phyloP scores from a whole-genome alignment of 805 yeast species.

The Komagataella mondaviorum region DNA sequence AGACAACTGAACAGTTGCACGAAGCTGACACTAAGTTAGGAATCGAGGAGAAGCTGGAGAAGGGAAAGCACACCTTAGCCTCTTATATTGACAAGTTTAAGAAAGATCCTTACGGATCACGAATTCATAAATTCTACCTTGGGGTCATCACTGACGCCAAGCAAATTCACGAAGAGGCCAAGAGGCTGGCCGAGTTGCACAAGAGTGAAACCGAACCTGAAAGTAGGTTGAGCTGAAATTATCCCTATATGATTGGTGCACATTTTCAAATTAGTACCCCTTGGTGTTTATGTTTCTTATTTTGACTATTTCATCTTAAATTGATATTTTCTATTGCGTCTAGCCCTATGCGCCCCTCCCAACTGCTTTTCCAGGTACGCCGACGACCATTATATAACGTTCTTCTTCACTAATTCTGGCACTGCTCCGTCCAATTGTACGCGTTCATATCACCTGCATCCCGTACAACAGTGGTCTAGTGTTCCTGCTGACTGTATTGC shows the following conservation, averaged over 20 bases:
- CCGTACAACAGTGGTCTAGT: background rate
- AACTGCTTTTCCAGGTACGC: background rate
- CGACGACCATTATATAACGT: background rate
- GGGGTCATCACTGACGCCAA: slow-evolving; percentile 39
- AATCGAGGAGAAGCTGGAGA: slow-evolving; percentile 23
- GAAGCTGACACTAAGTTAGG: slow-evolving; percentile 26
- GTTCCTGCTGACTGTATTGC: background rate
- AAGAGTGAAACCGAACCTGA: slow-evolving; percentile 22
- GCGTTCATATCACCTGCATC: background rate
- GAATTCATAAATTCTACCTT: slow-evolving; percentile 47
- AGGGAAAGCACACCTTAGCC: slow-evolving; percentile 22
- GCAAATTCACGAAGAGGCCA: slow-evolving; percentile 65
- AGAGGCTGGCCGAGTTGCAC: slow-evolving; percentile 44
- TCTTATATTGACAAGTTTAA: slow-evolving; percentile 34
- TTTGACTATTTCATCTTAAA: background rate
- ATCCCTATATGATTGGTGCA: background rate
- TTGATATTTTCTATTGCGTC: background rate
- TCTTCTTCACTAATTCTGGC: too few relatives aligned
- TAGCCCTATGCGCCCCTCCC: background rate
- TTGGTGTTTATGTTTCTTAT: background rate
- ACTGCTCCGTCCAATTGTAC: too few relatives aligned
- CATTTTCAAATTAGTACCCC: background rate
- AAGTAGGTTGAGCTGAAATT: background rate
- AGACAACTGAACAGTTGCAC: slow-evolving; percentile 19
- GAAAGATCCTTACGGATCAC: slow-evolving; percentile 37